phyloP scores from a whole-genome alignment of 768 basidiomycete genomes.

The Tremella mesenterica region DNA sequence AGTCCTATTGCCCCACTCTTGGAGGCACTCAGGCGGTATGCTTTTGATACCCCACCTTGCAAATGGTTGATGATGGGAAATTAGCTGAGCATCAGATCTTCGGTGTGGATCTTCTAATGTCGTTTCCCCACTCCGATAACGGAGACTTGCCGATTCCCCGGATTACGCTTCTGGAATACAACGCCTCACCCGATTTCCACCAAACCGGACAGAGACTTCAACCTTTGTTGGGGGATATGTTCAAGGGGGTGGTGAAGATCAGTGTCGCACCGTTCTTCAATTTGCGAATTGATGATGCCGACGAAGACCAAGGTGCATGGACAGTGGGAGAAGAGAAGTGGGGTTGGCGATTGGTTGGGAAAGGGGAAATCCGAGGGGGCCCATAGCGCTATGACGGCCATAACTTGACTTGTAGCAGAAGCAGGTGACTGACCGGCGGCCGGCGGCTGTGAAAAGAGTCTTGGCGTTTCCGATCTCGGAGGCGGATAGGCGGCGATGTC shows the following conservation, averaged over 20 bases:
- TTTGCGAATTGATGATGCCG: not conserved
- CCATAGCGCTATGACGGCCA: too few species aligned
- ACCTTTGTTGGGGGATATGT: slow-evolving; percentile 73
- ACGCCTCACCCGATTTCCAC: slow-evolving; percentile 92
- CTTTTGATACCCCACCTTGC: too few species aligned
- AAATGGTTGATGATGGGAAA: not conserved
- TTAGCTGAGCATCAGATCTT: slow-evolving; percentile 50
- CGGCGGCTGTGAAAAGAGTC: too few species aligned
- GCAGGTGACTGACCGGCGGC: too few species aligned
- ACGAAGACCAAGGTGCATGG: slow-evolving; percentile 13
- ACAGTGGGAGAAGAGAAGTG: slow-evolving; percentile 23
- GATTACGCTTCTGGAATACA: slow-evolving; percentile 78
- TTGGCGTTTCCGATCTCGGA: too few species aligned
- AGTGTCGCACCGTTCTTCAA: slow-evolving; percentile 59
- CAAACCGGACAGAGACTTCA: slow-evolving; percentile 74
- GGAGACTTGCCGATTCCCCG: slow-evolving; percentile 21
- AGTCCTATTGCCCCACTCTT: too few species aligned
- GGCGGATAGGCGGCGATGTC: too few species aligned
- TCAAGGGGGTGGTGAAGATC: slow-evolving; percentile 58
- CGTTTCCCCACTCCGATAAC: slow-evolving; percentile 44
- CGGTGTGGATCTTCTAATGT: slow-evolving; percentile 82
- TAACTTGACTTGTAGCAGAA: too few species aligned
- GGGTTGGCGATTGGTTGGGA: slow-evolving; percentile 29
- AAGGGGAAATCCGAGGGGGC: slow-evolving; percentile 23
- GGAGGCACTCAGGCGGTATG: not conserved